Base-by-base conservation (phyloP, 73 alveolate genomes). In the Paramecium caudatum region DNA sequence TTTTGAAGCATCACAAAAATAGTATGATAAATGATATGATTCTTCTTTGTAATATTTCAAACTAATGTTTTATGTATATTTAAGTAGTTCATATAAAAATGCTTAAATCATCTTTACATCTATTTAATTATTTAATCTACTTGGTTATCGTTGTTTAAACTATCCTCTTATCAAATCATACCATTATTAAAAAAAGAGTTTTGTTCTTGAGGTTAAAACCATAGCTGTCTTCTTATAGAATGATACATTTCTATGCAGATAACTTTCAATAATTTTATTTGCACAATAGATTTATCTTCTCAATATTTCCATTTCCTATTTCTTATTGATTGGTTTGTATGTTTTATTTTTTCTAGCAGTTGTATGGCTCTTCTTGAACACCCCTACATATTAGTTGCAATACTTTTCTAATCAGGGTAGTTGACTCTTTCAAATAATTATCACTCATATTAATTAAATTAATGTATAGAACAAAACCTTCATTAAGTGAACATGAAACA, bases 241-340 rank as follows among this genome's bases (percentile, higher is more conserved):
- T 12, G 47, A 34, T 12, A 16, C 84, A 68, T 68, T 68, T 68
- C 84, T 68, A 7, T 34, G 17, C 3, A 68, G 50, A 33, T 32
- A 32, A 34, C 61, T 34, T 32, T 68, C 61, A 25, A 68, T 25
- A 37, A 68, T 68, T 30, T 32, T 5, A 43, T 68, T 68, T 33
- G 34, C 19, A 37, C 48, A 68, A 68, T 68, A 68, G 37, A 32
- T 32, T 68, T 34, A 68, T 68, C 84, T 68, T 68, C 84, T 68
- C 61, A 68, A 68, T 12, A 68, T 68, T 68, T 68, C 47, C 50
- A 68, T 68, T 34, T 68, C 84, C 8, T 68, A 5, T 32, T 1
- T 12, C 34, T 68, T 34, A 37, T 68, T 68, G 10, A 55, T 0
- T 27, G 21, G 30, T 55, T 55, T 13, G 8, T 55, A 55, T 55